phyloP scores from a whole-genome alignment of 768 basidiomycete genomes.

The Cystobasidium onofrii region DNA sequence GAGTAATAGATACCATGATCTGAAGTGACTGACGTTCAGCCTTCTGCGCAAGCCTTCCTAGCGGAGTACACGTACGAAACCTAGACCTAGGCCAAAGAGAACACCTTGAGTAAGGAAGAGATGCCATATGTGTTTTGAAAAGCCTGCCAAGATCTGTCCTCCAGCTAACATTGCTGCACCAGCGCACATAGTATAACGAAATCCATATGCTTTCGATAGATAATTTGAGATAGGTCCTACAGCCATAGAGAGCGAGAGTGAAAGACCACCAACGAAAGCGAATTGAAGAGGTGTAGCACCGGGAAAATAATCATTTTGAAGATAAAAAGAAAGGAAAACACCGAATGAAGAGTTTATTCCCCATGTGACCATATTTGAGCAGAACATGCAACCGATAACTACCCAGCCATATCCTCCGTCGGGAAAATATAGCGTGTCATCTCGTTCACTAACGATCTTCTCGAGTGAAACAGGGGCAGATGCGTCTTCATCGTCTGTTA shows the following conservation, averaged over 20 bases:
- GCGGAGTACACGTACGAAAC: constrained; percentile 37
- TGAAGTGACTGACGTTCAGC: constrained; percentile 33
- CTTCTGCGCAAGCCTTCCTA: constrained; percentile 38
- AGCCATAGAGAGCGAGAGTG: constrained; percentile 35
- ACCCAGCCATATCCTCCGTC: constrained; percentile 38
- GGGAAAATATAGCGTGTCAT: neutral
- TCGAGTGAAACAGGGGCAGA: neutral
- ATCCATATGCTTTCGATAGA: constrained; percentile 33
- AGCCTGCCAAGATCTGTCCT: constrained; percentile 38
- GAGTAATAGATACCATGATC: constrained; percentile 21
- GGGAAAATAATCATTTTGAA: constrained; percentile 36
- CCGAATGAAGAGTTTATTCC: constrained; percentile 44
- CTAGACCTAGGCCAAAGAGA: constrained; percentile 40
- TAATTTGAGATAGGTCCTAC: constrained; percentile 41
- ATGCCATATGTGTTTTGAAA: constrained; percentile 40
- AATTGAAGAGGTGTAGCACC: constrained; percentile 38
- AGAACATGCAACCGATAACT: constrained; percentile 41
- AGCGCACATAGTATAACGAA: constrained; percentile 37
- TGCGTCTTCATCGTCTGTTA: neutral
- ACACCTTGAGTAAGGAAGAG: constrained; percentile 42
- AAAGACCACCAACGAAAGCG: constrained; percentile 40
- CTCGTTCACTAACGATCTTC: neutral
- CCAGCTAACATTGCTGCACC: constrained; percentile 35
- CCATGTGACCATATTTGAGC: constrained; percentile 41
- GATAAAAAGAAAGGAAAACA: constrained; percentile 39